phyloP scores from a whole-genome alignment of 257 asterid genomes.

The Nicotiana sylvestris region DNA sequence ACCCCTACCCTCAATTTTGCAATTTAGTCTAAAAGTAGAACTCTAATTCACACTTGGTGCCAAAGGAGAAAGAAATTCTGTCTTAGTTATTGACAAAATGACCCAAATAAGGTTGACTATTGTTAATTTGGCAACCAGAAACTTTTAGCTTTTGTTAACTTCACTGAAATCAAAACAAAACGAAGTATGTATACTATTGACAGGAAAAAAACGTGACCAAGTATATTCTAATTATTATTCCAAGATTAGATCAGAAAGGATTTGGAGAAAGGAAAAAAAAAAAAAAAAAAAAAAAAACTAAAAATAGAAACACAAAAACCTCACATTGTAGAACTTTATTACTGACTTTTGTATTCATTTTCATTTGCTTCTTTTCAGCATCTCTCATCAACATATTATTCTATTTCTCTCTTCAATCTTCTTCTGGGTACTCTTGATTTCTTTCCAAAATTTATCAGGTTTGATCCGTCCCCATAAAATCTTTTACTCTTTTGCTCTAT shows the following conservation, averaged over 20 bases:
- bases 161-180: neutral
- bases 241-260: neutral
- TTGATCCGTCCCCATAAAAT: neutral
- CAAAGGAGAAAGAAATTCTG: neutral
- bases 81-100: neutral
- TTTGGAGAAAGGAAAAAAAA: neutral
- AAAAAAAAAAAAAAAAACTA: neutral
- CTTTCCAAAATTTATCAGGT: neutral
- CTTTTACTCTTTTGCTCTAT: neutral
- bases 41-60: neutral
- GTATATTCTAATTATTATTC: neutral
- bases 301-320: neutral
- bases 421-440: neutral
- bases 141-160: neutral
- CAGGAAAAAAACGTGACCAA: neutral
- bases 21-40: neutral
- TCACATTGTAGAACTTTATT: neutral
- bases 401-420: neutral
- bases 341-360: neutral
- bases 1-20: neutral
- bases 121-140: neutral
- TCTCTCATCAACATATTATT: neutral
- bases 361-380: slow-evolving; percentile 2
- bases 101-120: neutral
- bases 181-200: neutral